Percentiles rank a stretch among this genome's conserved stretches.
Conservation (phyloP, 1,139 yeast species). For the Entelexis paramagnoliae region DNA sequence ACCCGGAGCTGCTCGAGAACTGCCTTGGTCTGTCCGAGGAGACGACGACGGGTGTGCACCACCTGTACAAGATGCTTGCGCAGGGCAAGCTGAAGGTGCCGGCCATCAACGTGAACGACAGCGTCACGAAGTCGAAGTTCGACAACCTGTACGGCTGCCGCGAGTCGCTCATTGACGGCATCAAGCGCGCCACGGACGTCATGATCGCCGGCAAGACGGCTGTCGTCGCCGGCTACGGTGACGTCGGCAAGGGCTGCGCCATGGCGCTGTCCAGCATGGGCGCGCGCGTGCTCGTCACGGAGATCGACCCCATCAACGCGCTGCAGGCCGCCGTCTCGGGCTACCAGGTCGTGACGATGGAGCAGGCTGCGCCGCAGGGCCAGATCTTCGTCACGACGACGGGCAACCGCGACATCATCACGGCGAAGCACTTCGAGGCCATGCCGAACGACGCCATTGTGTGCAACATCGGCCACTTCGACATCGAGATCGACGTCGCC, state of each 20-base stretch:
- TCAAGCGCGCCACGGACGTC: conserved; percentile 99
- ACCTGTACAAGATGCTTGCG: conserved; percentile 91
- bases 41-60: conserved; percentile 99
- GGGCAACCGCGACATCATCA: conserved; percentile 98
- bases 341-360: conserved; percentile 94
- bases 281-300: conserved; percentile 96
- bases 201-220: conserved; percentile 99
- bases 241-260: conserved; percentile 99
- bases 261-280: conserved; percentile 99
- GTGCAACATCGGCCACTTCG: conserved; percentile 99
- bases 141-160: conserved; percentile 99
- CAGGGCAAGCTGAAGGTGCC: conserved; percentile 92
- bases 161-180: conserved; percentile 97
- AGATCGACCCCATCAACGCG: conserved; percentile 98
- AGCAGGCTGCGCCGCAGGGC: conserved; percentile 84
- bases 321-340: conserved; percentile 99
- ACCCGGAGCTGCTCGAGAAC: conserved; percentile 94
- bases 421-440: conserved; percentile 70
- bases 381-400: conserved; percentile 99
- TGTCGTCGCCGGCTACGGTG: conserved; percentile 99
- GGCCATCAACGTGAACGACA: conserved; percentile 98
- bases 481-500: conserved; percentile 97
- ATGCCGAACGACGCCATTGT: conserved; percentile 99
- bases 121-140: conserved; percentile 98
- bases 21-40: conserved; percentile 98